Base-by-base conservation (phyloP, 2,329 filamentous ascomycete genomes). In the Aspergillus alliaceus region DNA sequence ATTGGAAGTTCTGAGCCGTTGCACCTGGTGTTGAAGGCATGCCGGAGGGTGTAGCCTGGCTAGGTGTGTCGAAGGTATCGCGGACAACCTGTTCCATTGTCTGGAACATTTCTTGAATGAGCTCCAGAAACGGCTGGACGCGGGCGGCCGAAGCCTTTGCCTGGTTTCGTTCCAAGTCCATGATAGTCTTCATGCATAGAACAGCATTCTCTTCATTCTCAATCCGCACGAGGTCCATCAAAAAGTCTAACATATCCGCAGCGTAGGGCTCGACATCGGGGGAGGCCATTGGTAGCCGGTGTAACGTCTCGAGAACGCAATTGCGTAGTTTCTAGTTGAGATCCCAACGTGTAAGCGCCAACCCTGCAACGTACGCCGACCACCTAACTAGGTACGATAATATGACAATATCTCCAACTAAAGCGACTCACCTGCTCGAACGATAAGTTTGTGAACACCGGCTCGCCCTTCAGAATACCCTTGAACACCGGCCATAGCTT, bases 151-250 rank as follows among this genome's bases (percentile, higher is more conserved):
- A 86, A 25, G 88, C 87, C 77, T 93, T 96, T 56, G 88, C 86
- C 75, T 98, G 93, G 71, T 96, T 91, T 49, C 95, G 88, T 83
- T 96, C 91, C 63, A 98, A 88, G 71, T 99, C 95, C 80, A 96
- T 97, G 51, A 96, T 91, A 14, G 93, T 96, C 81, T 99, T 99
- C 78, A 99, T 91, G 72, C 93, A 97, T 61, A 99, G 80, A n/a
- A 96, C 91, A 2, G 93, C 95, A 81, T 99, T 99, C 62, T 99
- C 95, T 77, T 99, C 95, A 68, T 99, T 99, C 75, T 99, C 95
- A 40, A 86, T 89, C 65, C 89, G 87, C 58, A 98, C 92, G 57
- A 99, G 80, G 54, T 86, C 84, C 87, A 98, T 93, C 61, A 98
- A 83, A 64, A 96, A 83, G 70, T 97, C 93, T 58, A 97, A 91